phyloP scores from a whole-genome alignment of 2,329 filamentous ascomycete genomes.

The Pseudogymnoascus sp. region DNA sequence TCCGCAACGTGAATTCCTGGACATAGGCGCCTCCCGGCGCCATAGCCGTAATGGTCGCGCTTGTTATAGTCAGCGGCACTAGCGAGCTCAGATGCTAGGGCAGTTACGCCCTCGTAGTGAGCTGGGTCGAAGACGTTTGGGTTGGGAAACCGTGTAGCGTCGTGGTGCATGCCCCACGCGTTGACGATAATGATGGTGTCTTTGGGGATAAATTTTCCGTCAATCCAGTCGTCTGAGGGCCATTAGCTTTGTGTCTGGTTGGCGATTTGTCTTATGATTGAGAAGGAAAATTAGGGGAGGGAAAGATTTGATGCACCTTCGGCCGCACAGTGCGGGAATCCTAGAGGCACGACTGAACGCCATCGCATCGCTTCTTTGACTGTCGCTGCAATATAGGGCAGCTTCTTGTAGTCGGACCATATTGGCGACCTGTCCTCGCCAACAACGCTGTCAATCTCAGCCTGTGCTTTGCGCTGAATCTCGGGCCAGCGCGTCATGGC shows the following conservation, averaged over 20 bases:
- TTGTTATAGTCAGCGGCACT: constrained; percentile 47
- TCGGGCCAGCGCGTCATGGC: constrained; percentile 29
- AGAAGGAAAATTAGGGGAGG: too few relatives aligned
- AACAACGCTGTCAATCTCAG: constrained; percentile 40
- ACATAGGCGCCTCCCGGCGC: constrained; percentile 39
- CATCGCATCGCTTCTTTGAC: constrained; percentile 39
- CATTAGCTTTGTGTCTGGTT: background rate
- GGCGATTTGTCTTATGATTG: background rate
- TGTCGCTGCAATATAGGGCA: constrained; percentile 37
- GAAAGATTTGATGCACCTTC: constrained; percentile 22
- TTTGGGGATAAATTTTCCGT: constrained; percentile 32
- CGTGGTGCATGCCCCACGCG: constrained; percentile 29
- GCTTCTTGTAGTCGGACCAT: constrained; percentile 34
- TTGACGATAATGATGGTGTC: constrained; percentile 31
- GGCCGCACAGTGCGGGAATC: constrained; percentile 31
- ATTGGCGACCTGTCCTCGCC: constrained; percentile 37
- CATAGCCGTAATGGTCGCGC: constrained; percentile 36
- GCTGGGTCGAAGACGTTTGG: constrained; percentile 37
- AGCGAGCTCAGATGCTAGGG: constrained; percentile 26
- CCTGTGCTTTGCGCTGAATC: constrained; percentile 38
- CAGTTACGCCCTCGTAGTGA: constrained; percentile 22
- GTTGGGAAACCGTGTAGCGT: constrained; percentile 33
- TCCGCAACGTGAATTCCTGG: constrained; percentile 48
- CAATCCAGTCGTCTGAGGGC: constrained; percentile 16
- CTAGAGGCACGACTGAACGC: constrained; percentile 34